These are phyloP conservation scores for Nosema granulosis DNA, from an alignment of 371 early-diverging fungal species.

Conservation along the genomic window DNA sequence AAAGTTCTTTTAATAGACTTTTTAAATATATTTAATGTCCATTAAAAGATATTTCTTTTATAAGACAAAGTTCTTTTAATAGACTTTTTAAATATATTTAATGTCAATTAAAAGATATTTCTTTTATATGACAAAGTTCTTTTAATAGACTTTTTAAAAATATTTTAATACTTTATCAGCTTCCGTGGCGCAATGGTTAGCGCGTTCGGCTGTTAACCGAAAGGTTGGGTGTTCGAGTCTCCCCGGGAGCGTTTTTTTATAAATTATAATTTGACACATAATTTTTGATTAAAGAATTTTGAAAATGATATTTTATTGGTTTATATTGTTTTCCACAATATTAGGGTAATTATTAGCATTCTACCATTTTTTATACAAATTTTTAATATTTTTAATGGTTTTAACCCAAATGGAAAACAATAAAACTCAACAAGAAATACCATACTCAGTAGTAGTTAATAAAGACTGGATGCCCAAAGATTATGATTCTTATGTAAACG, in stretches of 20 bases:
- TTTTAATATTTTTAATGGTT: not conserved
- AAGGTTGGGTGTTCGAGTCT: constrained; percentile 59
- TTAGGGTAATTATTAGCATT: not conserved
- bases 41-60: too few species aligned
- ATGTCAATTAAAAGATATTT: too few species aligned
- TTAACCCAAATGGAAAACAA: constrained; percentile 13
- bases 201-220: constrained; percentile 62
- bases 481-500: constrained; percentile 37
- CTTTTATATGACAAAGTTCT: too few species aligned
- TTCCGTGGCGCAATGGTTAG: constrained; percentile 57
- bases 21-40: too few species aligned
- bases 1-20: too few species aligned
- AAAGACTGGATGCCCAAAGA: constrained; percentile 46
- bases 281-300: too few species aligned
- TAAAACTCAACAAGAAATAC: constrained; percentile 2
- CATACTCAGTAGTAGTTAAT: constrained; percentile 7
- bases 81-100: too few species aligned
- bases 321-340: not conserved
- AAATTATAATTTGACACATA: too few species aligned
- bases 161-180: not conserved
- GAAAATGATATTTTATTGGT: too few species aligned
- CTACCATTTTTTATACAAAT: not conserved
- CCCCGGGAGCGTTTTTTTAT: constrained; percentile 48
- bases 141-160: not conserved
- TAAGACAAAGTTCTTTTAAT: too few species aligned